Evolutionary conservation across 345 rosid species (phyloP), one percentile per base, ranked within the genome.

Genomic region (Brassica cretica): DNA sequence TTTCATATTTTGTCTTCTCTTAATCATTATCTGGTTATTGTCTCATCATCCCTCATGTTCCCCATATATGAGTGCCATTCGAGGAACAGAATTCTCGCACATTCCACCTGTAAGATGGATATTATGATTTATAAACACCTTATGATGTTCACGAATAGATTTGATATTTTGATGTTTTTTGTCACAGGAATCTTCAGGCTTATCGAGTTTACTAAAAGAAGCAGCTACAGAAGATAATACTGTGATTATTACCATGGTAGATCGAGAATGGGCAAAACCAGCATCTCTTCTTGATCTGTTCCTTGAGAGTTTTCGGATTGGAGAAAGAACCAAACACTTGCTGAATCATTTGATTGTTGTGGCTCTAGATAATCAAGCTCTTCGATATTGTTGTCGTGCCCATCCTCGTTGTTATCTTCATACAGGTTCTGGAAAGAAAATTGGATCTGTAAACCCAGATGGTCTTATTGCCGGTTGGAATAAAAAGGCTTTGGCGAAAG

Each of bases 321-420:
- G 93, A 0, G 44, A 82, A 18, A 78, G 78, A 15, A 86, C 87
- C 0, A 55, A 76, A 64, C 62, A 2, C 58, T 73, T 86, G 37
- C 67, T 89, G 77, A 84, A 85, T 66, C 87, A 88, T 75, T 69
- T 89, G 77, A 72, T 89, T 27, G 80, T 88, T 71, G 71, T 84
- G 19, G 83, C 82, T 37, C 32, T 83, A 59, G 91, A 85, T 66
- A 66, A 56, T 30, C 75, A 76, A 69, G 85, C 88, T 44, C 79
- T 85, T 32, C 66, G 33, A 21, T 75, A 83, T 59, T 82, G 93
- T 61, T 39, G 61, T 21, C 71, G 75, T 63, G 46, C 56, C 2
- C 93, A 87, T 60, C 72, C 85, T 1, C 78, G 75, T 55, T 87
- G 93, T 80, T 83, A 84, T 74, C 69, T 61, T 29, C 78, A 73